Base-by-base conservation (phyloP, 495 filamentous ascomycete species). In the Entonaema liquescens region DNA sequence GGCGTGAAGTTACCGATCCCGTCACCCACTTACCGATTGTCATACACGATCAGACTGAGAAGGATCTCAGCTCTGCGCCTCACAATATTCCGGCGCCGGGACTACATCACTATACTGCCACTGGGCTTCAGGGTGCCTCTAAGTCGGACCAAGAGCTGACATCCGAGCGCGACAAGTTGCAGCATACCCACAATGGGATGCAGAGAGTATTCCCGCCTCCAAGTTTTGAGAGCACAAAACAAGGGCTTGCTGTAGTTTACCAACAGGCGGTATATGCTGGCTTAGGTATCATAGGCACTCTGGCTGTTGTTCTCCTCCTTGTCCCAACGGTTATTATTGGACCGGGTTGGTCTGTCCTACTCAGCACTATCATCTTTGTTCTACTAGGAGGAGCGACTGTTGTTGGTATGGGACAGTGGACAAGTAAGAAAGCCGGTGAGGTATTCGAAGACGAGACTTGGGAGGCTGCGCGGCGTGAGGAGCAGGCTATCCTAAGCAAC, bases 281-380 rank as follows among this genome's bases (percentile, higher is more conserved):
- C 2, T 53, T 86, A 33, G 77, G 70, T 13, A 64, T 76, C 17
- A 75, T 83, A 11, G 70, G 77, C 13, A 57, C 77, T 5, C 67
- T 82, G 8, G 74, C 62, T 3, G 53, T 61, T 17, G 28, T 53
- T 35, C 28, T 71, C 12, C 52, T 75, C 17, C 31, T 94, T 72
- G 88, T 93, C 65, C 92, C 93, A 1, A 91, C 91, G 0, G 89
- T 91, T 0, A 89, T 90, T 1, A 77, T 92, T 35, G 86, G 87
- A 53, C 90, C 89, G 58, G 85, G 90, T 5, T 66, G 64, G 50
- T 76, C 68, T 36, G 28, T 59, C 4, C 66, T 74, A 13, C 52
- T 78, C 17, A 55, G 70, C 15, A 57, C 79, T 5, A 23, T 65
- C 8, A 53, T 72, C 0, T 72, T 76, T 60, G 13, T 79, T 19